Base-by-base conservation (phyloP, 306 rosid species). In the Inga laurina region DNA sequence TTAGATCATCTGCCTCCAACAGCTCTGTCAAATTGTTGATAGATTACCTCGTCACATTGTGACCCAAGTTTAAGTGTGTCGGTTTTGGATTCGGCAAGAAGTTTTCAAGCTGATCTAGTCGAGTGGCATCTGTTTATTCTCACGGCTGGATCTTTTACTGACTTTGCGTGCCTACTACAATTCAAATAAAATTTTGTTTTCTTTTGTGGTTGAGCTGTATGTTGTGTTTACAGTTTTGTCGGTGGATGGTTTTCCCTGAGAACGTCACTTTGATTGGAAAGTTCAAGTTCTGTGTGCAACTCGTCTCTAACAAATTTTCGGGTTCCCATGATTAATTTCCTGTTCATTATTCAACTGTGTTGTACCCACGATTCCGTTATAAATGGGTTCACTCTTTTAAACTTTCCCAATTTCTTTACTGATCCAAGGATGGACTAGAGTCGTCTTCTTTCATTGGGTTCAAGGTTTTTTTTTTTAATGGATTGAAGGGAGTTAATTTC, bases 191-290 rank as follows among this genome's bases (percentile, higher is more conserved):
- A 4, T 2, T 13, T 13, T 72, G 43, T 16, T 77, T 16, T 27
- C 48, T 30, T 14, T 27, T 70, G 75, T 39, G 69, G 79, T 75
- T 74, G 83, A 78, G 83, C 70, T 72, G 16, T 73, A 61, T 74
- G 68, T 49, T 81, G 19, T 73, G 34, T 66, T 19, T 82, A 35
- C 56, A 77, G 8, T 64, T 48, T 54, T 62, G 86, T 77, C 37
- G 32, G 84, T 81, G 79, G 32, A 21, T 67, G 75, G 22, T 48
- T 32, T 64, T 64, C 30, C 69, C 15, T 15, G 48, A 30, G 16
- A n/a, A 44, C 15, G 32, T 61, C 44, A 4, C 27, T 64, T 77
- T 19, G 72, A 27, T 41, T 3, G 81, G 72, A 43, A n/a, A 10
- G 15, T 45, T 45, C 2, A 59, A 44, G 43, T 35, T 73, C 43